Evolutionary conservation across 2,329 filamentous ascomycete genomes (phyloP), one percentile per base, ranked within the genome.

Genomic region (Scorias spongiosa): DNA sequence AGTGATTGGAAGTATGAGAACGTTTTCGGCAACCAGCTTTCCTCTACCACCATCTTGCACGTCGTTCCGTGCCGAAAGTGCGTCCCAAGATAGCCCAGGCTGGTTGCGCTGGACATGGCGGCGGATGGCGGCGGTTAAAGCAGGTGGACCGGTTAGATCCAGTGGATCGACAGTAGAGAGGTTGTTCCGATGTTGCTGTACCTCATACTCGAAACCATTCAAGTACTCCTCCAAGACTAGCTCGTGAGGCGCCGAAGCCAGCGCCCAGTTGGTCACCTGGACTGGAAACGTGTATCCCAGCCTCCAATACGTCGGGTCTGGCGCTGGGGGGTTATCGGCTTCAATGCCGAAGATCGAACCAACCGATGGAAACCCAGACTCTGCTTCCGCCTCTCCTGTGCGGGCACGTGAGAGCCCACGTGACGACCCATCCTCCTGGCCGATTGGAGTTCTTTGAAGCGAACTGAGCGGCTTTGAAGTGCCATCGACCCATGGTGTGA

Each of bases 281-380:
- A 46, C 44, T 1, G 44, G 44, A 15, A 43, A 46, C 2, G 41
- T 29, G 36, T 46, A 46, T 26, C 44, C 44, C 44, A 46, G 40
- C 2, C 44, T 41, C 44, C 44, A 46, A 36, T 46, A 46, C 2
- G 44, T 40, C 15, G 42, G 29, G 14, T 46, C 44, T 10, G 44
- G 44, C 18, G 42, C 44, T 15, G 44, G 36, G 14, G 30, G n/a
- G 8, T 43, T 46, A 28, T 46, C 44, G 15, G 44, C 17, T 43
- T 46, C 44, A 11, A 46, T 17, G 9, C 44, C 44, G 17, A 46
- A 46, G 37, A 46, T 43, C 12, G 44, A 41, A 12, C 32, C 32
- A 9, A 36, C 32, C 9, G 32, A 36, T 36, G 32, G 12, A 36
- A 4, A 5, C 32, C 15, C 15, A 12, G 15, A 9, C 32, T 36